Conservation (phyloP, 345 rosid genomes). For the Limnanthes douglasii region DNA sequence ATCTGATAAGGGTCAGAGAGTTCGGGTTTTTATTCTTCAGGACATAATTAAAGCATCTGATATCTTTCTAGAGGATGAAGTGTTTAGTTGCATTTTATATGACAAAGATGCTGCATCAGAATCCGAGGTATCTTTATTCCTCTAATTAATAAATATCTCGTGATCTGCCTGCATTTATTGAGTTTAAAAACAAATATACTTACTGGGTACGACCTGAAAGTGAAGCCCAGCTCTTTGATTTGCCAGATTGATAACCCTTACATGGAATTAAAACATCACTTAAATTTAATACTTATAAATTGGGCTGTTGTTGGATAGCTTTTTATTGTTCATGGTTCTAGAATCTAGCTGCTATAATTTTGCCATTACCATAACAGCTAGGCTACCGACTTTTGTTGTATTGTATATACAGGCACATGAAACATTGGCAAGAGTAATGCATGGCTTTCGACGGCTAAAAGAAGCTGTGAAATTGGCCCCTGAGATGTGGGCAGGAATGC, state of each 20-base stretch:
- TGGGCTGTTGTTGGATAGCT: not conserved
- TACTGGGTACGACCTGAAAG: not conserved
- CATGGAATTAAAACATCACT: not conserved
- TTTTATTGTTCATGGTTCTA: no score
- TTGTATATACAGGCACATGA: slow-evolving; percentile 27
- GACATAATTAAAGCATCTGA: slow-evolving; percentile 67
- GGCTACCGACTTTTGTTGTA: no score
- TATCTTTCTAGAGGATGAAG: slow-evolving; percentile 34
- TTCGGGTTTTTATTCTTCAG: slow-evolving; percentile 58
- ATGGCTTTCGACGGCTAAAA: slow-evolving; percentile 39
- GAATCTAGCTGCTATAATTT: no score
- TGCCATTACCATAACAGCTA: no score
- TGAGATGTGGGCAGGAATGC: slow-evolving; percentile 71
- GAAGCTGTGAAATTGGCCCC: slow-evolving; percentile 67
- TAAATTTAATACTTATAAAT: not conserved
- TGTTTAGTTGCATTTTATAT: slow-evolving; percentile 16
- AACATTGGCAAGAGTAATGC: slow-evolving; percentile 25
- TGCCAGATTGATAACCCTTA: not conserved
- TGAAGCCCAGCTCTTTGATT: not conserved
- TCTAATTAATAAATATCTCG: not conserved
- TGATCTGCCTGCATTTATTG: not conserved
- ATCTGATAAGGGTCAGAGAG: slow-evolving; percentile 69
- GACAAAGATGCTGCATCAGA: slow-evolving; percentile 12
- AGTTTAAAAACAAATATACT: not conserved
- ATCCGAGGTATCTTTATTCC: slow-evolving; percentile 25